A percentile compares a stretch with the other conserved stretches of the same genome.
These are phyloP conservation scores for Coelastrella sp. DNA, from an alignment of 139 green algal genomes.

Conservation along the genomic window DNA sequence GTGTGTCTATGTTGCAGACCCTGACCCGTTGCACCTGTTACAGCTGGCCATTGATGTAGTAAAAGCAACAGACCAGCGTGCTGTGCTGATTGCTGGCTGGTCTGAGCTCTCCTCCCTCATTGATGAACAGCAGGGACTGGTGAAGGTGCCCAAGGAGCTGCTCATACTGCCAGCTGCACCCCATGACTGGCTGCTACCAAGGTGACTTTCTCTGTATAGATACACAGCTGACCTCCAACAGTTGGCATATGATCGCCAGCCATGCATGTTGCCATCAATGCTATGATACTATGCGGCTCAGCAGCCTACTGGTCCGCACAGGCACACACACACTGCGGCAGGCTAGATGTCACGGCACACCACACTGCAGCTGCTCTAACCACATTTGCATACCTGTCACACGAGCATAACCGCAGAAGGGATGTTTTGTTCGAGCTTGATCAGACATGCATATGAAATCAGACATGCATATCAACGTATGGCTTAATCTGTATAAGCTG, in stretches of 20 bases:
- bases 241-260: background rate
- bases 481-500: too few species aligned
- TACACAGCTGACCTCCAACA: background rate
- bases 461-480: too few species aligned
- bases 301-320: too few species aligned
- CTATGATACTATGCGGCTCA: too few species aligned
- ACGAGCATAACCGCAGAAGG: too few species aligned
- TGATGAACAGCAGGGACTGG: background rate
- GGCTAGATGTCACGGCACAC: too few species aligned
- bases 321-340: too few species aligned
- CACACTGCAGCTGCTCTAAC: too few species aligned
- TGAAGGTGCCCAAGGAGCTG: slow-evolving; percentile 27
- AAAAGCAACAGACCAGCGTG: background rate
- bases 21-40: slow-evolving; percentile 27
- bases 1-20: background rate
- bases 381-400: too few species aligned
- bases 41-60: slow-evolving; percentile 37
- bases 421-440: too few species aligned
- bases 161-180: slow-evolving; percentile 24
- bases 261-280: too few species aligned
- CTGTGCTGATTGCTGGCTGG: slow-evolving; percentile 46
- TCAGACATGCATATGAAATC: too few species aligned
- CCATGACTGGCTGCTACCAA: slow-evolving; percentile 47
- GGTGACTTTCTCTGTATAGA: background rate
- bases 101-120: slow-evolving; percentile 16